phyloP scores from a whole-genome alignment of 768 basidiomycete species.

The Mycena rosella region DNA sequence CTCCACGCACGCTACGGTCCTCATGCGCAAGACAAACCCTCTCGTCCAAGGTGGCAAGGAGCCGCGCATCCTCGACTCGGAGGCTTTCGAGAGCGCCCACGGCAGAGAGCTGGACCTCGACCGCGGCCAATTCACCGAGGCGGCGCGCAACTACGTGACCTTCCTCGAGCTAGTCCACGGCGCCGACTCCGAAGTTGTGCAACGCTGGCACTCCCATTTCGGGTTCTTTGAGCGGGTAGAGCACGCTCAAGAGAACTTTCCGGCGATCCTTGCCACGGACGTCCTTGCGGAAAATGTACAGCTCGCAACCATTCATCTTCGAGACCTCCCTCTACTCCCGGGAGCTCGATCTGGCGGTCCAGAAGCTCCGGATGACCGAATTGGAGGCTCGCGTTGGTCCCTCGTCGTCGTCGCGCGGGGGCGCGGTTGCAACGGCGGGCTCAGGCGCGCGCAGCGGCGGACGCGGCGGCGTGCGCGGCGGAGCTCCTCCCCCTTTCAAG shows the following conservation, averaged over 20 bases:
- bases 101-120: neutral
- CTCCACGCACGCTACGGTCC: neutral
- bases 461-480: neutral
- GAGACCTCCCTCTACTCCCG: neutral
- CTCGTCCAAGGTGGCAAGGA: neutral
- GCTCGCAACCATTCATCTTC: neutral
- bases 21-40: neutral
- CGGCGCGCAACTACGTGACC: neutral
- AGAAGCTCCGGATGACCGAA: no score
- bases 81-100: neutral
- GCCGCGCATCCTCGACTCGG: neutral
- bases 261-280: neutral
- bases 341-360: no score
- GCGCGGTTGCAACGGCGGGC: neutral
- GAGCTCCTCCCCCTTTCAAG: constrained; percentile 19
- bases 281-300: neutral
- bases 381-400: neutral
- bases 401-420: neutral
- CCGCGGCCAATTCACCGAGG: neutral
- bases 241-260: neutral
- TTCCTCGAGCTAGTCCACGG: neutral
- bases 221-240: neutral
- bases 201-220: constrained; percentile 8
- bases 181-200: neutral
- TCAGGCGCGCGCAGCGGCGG: neutral